Conservation (phyloP, 1,284 basidiomycete species). For the Afroboletus lepidellus region DNA sequence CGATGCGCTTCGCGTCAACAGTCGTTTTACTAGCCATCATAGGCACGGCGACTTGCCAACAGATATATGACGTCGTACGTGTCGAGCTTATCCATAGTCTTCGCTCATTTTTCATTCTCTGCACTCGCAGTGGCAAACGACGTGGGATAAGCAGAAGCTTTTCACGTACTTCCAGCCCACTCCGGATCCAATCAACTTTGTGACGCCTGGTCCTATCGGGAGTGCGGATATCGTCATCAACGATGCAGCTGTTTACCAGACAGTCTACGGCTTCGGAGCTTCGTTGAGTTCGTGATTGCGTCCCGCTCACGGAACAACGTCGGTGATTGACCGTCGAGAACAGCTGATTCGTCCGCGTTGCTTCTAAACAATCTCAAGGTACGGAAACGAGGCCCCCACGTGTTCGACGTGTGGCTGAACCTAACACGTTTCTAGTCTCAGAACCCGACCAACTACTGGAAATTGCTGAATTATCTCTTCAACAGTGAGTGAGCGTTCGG, state of each 20-base stretch:
- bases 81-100: not conserved
- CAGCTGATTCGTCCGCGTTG: constrained; percentile 51
- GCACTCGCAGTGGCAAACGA: constrained; percentile 52
- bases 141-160: constrained; percentile 53
- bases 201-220: constrained; percentile 40
- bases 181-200: constrained; percentile 53
- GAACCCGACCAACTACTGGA: constrained; percentile 45
- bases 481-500: constrained; percentile 46
- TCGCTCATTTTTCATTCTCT: constrained; percentile 5
- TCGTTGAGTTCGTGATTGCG: constrained; percentile 40
- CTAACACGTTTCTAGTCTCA: constrained; percentile 32
- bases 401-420: constrained; percentile 1
- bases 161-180: constrained; percentile 47
- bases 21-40: constrained; percentile 17
- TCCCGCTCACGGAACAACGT: not conserved
- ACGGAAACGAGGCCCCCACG: not conserved
- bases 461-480: constrained; percentile 45
- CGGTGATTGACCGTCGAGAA: constrained; percentile 6
- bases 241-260: constrained; percentile 43
- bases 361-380: constrained; percentile 50
- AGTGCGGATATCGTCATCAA: constrained; percentile 45
- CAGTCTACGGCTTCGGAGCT: constrained; percentile 49
- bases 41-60: constrained; percentile 25
- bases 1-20: constrained; percentile 18
- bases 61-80: constrained; percentile 37